Evolutionary conservation across 768 basidiomycete species (phyloP), one percentile per base, ranked within the genome.

Genomic region (Daedalea quercina): DNA sequence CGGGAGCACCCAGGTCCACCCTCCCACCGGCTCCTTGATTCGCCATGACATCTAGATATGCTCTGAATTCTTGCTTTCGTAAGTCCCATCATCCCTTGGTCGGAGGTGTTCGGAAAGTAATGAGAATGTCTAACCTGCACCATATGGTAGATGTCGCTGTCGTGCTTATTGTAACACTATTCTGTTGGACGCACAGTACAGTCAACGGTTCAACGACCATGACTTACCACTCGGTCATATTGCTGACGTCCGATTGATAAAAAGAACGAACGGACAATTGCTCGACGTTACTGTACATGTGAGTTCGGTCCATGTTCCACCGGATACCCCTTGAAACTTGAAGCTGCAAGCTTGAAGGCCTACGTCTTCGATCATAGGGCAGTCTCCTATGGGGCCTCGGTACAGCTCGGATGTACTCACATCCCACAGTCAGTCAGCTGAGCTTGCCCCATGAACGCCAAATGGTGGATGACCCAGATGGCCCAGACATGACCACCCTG

Each of bases 1-100:
- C 88, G 42, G 78, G 79, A 44, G 80, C 79, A 23, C 87, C 87
- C 0, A 54, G 54, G 35, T 54, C 53, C 13, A 42, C 57, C 34
- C 59, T 63, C 20, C 60, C 62, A 19, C 43, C 41, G 11, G 25
- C 23, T 41, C 11, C 35, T 51, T 42, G 41, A 50, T 8, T 9
- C 20, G 11, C 3, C 11, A 12, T 11, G 4, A 9, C 4, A 23
- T 9, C 44, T 22, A 9, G 20, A 20, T 20, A 44, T 9, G 20
- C 17, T 3, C 20, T 20, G 13, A 4, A 44, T 23, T 44, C 44
- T 40, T 40, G 37, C 37, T 40, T 6, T 40, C 37, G 37, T 40
- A 15, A 40, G 37, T 40, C 8, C 3, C 37, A 15, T 6, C 37
- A 15, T 19, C 37, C 37, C 37, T 40, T 6, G 15, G 6, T 15